These are phyloP conservation scores for Penicillium arizonense DNA, from an alignment of 495 filamentous ascomycete genomes.

Conservation along the genomic window DNA sequence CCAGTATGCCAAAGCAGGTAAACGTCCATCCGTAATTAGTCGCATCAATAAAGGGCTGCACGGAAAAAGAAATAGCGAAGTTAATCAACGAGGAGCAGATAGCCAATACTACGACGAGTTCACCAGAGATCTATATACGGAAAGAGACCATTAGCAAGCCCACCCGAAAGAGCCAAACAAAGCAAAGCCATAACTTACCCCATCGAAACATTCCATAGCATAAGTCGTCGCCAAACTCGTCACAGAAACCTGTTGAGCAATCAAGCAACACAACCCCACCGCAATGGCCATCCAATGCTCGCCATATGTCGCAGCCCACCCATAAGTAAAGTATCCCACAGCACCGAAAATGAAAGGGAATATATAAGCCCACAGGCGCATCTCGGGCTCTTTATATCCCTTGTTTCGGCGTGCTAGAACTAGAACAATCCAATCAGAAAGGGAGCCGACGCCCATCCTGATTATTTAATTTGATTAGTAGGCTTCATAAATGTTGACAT, in stretches of 20 bases:
- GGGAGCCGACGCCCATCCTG: conserved; percentile 30
- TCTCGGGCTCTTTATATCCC: conserved; percentile 36
- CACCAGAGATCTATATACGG: conserved; percentile 26
- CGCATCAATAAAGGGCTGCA: conserved; percentile 31
- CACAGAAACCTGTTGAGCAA: conserved; percentile 36
- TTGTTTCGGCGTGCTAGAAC: conserved; percentile 28
- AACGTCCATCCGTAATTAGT: conserved; percentile 32
- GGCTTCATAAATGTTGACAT: too few species aligned
- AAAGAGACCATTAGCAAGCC: background rate
- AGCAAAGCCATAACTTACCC: conserved; percentile 14
- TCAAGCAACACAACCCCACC: conserved; percentile 32
- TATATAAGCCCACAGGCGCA: conserved; percentile 29
- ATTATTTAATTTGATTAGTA: too few species aligned
- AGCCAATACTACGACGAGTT: conserved; percentile 34
- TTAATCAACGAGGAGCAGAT: conserved; percentile 33
- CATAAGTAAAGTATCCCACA: conserved; percentile 33
- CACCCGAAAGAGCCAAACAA: background rate
- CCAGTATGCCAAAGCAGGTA: conserved; percentile 27
- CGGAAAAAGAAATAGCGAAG: conserved; percentile 32
- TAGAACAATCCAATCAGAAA: conserved; percentile 29
- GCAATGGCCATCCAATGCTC: conserved; percentile 35
- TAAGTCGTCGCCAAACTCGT: conserved; percentile 39
- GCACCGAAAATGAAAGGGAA: conserved; percentile 28
- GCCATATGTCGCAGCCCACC: conserved; percentile 30
- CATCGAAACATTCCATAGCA: conserved; percentile 39